Evolutionary conservation across 805 yeast species (phyloP).

Genomic region (Kodamaea lidongshanica): DNA sequence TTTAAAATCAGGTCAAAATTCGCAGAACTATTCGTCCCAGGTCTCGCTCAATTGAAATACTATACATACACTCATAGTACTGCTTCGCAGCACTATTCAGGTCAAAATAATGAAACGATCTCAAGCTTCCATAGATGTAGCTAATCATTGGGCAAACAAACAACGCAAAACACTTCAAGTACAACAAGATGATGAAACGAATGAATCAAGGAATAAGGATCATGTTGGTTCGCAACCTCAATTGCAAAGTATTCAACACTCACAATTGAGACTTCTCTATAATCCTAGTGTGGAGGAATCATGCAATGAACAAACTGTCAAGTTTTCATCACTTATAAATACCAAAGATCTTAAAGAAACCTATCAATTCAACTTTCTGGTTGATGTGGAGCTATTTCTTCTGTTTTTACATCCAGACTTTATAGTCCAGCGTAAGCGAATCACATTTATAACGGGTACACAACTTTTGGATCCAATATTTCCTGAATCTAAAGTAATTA

Average conservation of each 20-base stretch:
- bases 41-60: too few species aligned
- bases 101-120: slow-evolving; percentile 3
- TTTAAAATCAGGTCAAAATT: too few species aligned
- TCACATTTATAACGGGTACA: slow-evolving; percentile 29
- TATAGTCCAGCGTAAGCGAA: slow-evolving; percentile 11
- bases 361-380: slow-evolving; percentile 45
- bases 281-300: slow-evolving; percentile 15
- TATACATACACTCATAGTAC: too few species aligned
- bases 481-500: slow-evolving; percentile 11
- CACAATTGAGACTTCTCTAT: slow-evolving; percentile 21
- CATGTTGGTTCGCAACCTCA: too few species aligned
- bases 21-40: too few species aligned
- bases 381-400: slow-evolving; percentile 36
- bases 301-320: slow-evolving; percentile 23
- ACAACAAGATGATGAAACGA: slow-evolving; percentile 1
- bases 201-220: too few species aligned
- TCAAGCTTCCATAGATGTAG: slow-evolving; percentile 4
- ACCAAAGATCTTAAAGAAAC: slow-evolving; percentile 28
- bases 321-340: slow-evolving; percentile 25
- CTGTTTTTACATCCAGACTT: slow-evolving; percentile 24
- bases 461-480: slow-evolving; percentile 11
- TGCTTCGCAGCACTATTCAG: too few species aligned
- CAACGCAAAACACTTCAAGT: too few species aligned
- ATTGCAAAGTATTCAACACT: too few species aligned
- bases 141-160: slow-evolving; percentile 7